phyloP scores from a whole-genome alignment of 2,329 filamentous ascomycete genomes.

The Leptosphaerulina australis region DNA sequence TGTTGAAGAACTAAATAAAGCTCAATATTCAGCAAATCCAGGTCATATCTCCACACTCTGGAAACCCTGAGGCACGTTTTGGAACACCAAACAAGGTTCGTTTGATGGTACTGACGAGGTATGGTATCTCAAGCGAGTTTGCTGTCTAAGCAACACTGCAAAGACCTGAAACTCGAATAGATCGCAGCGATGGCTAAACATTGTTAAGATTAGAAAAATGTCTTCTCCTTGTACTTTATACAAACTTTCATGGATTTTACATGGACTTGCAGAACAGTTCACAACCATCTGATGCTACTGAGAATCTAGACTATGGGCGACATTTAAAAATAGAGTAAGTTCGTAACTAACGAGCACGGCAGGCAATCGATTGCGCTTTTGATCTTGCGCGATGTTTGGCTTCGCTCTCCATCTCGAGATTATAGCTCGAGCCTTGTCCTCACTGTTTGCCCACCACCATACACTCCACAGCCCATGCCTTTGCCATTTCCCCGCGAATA shows the following conservation, averaged over 20 bases:
- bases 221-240: background rate
- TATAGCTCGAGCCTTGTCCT: slow-evolving; percentile 31
- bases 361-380: too few species aligned
- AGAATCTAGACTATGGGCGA: too few species aligned
- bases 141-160: too few species aligned
- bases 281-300: too few species aligned
- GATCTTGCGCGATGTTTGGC: background rate
- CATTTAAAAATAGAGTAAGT: too few species aligned
- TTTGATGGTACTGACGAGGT: background rate
- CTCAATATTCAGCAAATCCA: background rate
- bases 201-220: background rate
- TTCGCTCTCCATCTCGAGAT: slow-evolving; percentile 30
- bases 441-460: slow-evolving; percentile 38
- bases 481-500: slow-evolving; percentile 22
- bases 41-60: background rate
- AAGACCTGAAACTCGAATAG: background rate
- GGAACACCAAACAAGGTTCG: background rate
- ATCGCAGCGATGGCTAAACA: background rate
- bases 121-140: background rate
- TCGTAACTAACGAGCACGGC: background rate
- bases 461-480: slow-evolving; percentile 23
- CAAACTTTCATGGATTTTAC: background rate
- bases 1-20: too few species aligned
- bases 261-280: too few species aligned
- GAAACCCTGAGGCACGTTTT: background rate